These are phyloP conservation scores for Royoungia palumana DNA, from an alignment of 768 basidiomycete species.

Conservation along the genomic window DNA sequence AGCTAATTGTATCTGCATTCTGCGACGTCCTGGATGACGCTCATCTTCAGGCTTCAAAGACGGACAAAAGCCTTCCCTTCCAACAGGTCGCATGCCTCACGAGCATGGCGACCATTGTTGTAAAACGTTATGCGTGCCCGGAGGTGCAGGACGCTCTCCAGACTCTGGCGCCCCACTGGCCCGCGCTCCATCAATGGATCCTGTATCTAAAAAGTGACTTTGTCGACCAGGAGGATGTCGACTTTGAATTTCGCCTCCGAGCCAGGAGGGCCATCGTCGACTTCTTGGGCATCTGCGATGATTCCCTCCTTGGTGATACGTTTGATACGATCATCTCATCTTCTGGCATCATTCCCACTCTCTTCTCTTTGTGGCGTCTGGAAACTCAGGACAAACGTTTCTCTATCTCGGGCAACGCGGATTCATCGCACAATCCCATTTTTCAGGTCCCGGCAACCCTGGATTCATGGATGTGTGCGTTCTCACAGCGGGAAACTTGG, in stretches of 20 bases:
- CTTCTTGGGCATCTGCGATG: conserved; percentile 21
- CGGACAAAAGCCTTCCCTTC: conserved; percentile 9
- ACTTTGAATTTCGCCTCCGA: conserved; percentile 19
- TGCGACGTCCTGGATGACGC: conserved; percentile 17
- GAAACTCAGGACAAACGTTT: conserved; percentile 23
- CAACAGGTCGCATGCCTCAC: conserved; percentile 22
- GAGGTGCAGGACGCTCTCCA: conserved; percentile 1
- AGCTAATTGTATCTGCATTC: conserved; percentile 17
- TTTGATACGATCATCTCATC: conserved; percentile 18
- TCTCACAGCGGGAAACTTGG: conserved; percentile 24
- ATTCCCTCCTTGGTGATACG: conserved; percentile 12
- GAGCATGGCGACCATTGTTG: conserved; percentile 14
- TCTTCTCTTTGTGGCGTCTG: conserved; percentile 29
- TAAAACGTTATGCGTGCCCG: neutral
- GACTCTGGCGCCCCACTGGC: conserved; percentile 17
- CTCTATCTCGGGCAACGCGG: neutral
- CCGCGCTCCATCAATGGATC: conserved; percentile 20
- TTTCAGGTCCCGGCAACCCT: conserved; percentile 14
- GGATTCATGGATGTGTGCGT: conserved; percentile 29
- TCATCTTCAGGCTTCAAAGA: conserved; percentile 17
- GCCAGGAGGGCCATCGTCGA: conserved; percentile 17
- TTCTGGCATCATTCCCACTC: conserved; percentile 14
- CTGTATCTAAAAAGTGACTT: conserved; percentile 24
- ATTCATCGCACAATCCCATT: conserved; percentile 2
- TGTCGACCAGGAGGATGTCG: conserved; percentile 18